Evolutionary conservation across 78 protist genomes (phyloP).

Genomic region (Chrysochromulina parva): DNA sequence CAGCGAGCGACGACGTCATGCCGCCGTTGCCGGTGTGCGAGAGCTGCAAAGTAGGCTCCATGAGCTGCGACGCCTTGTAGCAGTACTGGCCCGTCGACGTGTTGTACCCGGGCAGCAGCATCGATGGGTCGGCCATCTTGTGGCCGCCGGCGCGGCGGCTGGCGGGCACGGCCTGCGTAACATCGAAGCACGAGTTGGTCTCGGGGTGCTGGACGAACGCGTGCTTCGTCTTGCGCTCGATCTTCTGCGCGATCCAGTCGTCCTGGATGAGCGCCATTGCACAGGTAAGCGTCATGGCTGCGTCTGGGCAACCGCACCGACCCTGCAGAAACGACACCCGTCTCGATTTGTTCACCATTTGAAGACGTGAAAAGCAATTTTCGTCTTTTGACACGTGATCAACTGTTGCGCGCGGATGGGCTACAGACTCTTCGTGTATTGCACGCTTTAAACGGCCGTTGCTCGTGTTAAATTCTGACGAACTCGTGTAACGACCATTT

Average conservation of each 20-base stretch:
- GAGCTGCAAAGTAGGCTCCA: no score
- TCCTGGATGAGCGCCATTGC: not conserved
- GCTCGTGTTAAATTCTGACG: no score
- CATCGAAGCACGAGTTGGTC: slow-evolving; percentile 16
- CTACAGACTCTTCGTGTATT: no score
- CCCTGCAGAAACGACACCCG: no score
- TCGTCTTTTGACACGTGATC: no score
- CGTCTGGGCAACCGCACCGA: no score
- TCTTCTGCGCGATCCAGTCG: not conserved
- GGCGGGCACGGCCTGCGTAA: not conserved
- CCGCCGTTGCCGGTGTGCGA: not conserved
- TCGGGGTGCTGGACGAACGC: not conserved
- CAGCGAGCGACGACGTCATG: not conserved
- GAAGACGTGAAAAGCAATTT: no score
- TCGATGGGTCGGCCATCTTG: not conserved
- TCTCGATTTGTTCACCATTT: no score
- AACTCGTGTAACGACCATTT: no score
- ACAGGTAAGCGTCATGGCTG: no score
- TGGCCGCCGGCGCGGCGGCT: not conserved
- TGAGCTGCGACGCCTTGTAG: not conserved
- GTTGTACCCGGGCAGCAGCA: slow-evolving; percentile 1
- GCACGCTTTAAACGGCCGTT: no score
- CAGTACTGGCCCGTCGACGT: not conserved
- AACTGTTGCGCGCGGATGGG: no score
- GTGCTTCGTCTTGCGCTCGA: not conserved